Percentiles rank a stretch among this genome's conserved stretches.
phyloP scores from a whole-genome alignment of 148 eudicot species.

The Gaultheria prostrata region DNA sequence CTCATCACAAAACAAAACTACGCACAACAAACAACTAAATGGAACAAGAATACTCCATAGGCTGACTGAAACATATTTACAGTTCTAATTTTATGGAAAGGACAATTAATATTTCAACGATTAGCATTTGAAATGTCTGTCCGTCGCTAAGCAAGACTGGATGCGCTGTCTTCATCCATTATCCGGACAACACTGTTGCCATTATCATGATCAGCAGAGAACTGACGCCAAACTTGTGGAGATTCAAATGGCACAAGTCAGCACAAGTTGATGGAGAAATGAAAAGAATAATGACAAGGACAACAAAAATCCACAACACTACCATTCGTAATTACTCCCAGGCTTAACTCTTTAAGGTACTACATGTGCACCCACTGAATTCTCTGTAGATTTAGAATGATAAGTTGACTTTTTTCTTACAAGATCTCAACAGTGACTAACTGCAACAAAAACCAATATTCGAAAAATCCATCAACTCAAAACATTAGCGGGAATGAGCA shows the following conservation, averaged over 20 bases:
- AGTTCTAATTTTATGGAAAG: neutral
- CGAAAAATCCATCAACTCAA: neutral
- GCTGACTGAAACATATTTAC: neutral
- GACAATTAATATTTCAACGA: neutral
- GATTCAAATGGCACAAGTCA: conserved; percentile 6
- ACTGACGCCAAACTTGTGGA: neutral
- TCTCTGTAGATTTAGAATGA: neutral
- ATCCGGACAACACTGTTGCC: neutral
- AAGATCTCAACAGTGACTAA: neutral
- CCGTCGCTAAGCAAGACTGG: neutral
- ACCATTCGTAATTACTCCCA: neutral
- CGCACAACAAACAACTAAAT: neutral
- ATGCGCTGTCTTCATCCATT: neutral
- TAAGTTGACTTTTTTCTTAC: neutral
- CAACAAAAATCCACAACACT: neutral
- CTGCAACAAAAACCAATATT: neutral
- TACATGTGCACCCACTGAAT: neutral
- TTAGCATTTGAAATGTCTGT: neutral
- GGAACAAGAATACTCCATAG: neutral
- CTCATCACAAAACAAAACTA: neutral
- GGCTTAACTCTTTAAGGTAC: conserved; percentile 1
- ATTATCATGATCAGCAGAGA: neutral
- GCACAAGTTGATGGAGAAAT: neutral
- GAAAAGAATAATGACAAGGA: neutral
- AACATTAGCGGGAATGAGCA: neutral